These are phyloP conservation scores for Aureobasidium sp. DNA, from an alignment of 2,329 filamentous ascomycete genomes.

Conservation along the genomic window DNA sequence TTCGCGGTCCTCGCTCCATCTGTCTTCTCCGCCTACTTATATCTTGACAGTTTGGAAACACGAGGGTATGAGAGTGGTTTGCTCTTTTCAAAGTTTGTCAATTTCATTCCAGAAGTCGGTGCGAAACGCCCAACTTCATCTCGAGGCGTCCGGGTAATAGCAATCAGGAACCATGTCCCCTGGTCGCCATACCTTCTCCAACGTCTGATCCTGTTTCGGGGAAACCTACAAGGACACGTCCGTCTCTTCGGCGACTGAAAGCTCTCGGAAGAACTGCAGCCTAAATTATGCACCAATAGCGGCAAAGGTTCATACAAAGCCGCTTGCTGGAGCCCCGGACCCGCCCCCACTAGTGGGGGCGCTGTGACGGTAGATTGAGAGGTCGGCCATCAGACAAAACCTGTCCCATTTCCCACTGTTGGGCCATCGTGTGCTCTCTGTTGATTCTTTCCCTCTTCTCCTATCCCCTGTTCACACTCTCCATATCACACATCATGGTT, in stretches of 20 bases:
- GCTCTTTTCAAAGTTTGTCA: background rate
- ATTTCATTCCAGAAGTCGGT: background rate
- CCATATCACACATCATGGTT: slow-evolving; percentile 32
- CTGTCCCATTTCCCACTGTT: slow-evolving; percentile 10
- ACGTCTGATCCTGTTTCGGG: background rate
- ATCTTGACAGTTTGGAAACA: background rate
- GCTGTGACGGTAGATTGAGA: slow-evolving; percentile 2
- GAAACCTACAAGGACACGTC: slow-evolving; percentile 1
- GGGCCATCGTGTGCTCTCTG: background rate
- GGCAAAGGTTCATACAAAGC: slow-evolving; percentile 6
- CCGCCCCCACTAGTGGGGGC: slow-evolving; percentile 12
- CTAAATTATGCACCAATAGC: slow-evolving; percentile 15
- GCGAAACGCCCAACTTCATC: background rate
- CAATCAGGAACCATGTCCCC: background rate
- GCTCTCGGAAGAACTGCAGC: slow-evolving; percentile 9
- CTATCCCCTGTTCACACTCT: background rate
- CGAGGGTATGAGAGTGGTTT: background rate
- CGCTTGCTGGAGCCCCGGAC: slow-evolving; percentile 9
- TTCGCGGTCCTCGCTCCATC: background rate
- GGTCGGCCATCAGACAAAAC: background rate
- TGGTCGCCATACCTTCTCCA: background rate
- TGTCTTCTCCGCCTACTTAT: background rate
- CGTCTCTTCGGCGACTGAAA: slow-evolving; percentile 9
- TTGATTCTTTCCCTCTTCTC: background rate
- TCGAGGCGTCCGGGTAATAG: slow-evolving; percentile 1